phyloP scores from a whole-genome alignment of 306 rosid species.

The Trichosanthes truncata region DNA sequence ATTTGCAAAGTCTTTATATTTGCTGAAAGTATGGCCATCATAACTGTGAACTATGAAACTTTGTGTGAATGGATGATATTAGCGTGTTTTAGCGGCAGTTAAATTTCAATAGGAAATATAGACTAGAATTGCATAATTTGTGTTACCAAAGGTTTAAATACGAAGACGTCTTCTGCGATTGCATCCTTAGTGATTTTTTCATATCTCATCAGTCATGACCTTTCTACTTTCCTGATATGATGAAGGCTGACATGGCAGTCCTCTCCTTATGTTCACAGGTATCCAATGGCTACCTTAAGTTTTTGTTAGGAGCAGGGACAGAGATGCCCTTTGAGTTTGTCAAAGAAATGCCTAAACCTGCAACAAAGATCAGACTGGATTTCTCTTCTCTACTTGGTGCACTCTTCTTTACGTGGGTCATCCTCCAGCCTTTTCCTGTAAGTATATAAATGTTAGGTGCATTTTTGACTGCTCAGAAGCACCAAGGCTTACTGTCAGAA shows the following conservation, averaged over 20 bases:
- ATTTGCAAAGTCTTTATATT: neutral
- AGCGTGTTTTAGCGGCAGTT: neutral
- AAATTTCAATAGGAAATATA: neutral
- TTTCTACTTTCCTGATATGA: neutral
- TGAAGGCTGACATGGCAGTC: neutral
- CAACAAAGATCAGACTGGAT: constrained; percentile 39
- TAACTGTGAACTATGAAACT: neutral
- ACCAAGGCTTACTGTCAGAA: neutral
- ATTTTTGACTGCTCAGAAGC: neutral
- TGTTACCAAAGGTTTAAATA: neutral
- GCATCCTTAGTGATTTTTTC: neutral
- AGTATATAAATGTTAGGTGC: constrained; percentile 14
- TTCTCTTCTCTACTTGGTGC: constrained; percentile 72
- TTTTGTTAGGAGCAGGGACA: constrained; percentile 43
- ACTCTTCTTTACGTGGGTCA: constrained; percentile 84
- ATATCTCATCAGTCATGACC: neutral
- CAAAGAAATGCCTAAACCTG: constrained; percentile 84
- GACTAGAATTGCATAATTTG: neutral
- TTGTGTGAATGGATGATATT: neutral
- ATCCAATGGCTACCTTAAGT: constrained; percentile 72
- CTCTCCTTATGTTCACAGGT: constrained; percentile 31
- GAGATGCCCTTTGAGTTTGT: constrained; percentile 59
- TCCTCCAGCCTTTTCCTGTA: constrained; percentile 85
- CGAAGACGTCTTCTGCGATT: neutral
- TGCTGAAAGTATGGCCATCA: neutral